Conservation (phyloP, 139 green algal genomes). For the Monoraphidium neglectum region DNA sequence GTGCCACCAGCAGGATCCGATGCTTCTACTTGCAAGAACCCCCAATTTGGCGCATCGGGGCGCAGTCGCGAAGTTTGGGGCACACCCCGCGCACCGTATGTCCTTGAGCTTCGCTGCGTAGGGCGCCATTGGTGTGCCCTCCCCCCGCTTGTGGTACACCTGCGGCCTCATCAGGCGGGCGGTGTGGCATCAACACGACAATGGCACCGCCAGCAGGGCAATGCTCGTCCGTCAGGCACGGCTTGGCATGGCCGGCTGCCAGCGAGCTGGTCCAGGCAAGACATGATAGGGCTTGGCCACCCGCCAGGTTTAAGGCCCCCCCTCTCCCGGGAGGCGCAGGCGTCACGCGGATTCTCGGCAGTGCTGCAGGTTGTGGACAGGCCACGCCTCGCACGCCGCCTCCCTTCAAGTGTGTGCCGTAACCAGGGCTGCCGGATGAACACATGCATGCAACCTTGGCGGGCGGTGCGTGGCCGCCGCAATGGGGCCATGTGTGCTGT, state of each 20-base stretch:
- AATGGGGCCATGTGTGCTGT: not conserved
- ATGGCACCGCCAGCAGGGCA: not conserved
- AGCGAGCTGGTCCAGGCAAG: not conserved
- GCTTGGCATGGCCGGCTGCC: not conserved
- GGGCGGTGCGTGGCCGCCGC: not conserved
- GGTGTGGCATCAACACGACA: too few relatives aligned
- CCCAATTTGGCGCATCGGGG: too few relatives aligned
- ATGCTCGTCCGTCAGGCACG: not conserved
- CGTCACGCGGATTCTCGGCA: not conserved
- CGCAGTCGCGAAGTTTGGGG: not conserved
- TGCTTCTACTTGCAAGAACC: slow-evolving; percentile 35
- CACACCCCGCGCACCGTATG: not conserved
- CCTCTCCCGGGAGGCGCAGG: not conserved
- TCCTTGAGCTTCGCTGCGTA: slow-evolving; percentile 6
- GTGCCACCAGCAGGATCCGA: slow-evolving; percentile 33
- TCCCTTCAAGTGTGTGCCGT: not conserved
- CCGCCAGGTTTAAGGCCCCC: not conserved
- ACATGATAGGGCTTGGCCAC: not conserved
- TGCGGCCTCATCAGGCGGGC: too few relatives aligned
- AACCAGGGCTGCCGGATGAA: not conserved
- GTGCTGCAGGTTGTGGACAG: not conserved
- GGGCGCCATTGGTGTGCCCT: slow-evolving; percentile 29
- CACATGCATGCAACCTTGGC: not conserved
- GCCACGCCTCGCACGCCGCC: not conserved
- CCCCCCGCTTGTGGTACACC: slow-evolving; percentile 83